Evolutionary conservation across 75 land plant species (phyloP), one percentile per base, ranked within the genome.

Genomic region (Selaginella tamariscina): DNA sequence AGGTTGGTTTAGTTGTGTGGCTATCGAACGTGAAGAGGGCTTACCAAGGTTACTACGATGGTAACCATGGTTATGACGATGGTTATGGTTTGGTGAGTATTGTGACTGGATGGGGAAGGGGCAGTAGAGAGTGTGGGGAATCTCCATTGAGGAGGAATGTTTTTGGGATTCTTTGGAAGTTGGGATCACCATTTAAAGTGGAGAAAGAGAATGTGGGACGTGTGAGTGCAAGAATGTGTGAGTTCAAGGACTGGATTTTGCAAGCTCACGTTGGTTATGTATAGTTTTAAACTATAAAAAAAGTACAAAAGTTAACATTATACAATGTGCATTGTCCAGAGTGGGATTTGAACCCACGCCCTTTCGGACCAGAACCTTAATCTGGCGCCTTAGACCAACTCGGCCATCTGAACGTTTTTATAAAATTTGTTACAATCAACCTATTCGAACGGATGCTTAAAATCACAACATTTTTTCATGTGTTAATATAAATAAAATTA

Each of bases 371-470:
- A 88, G 93, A 83, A 88, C 89, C 93, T 88, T 85, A 88, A 88
- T 83, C 93, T 88, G 89, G 93, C 93, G 93, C 93, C 93, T 88
- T 88, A 86, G 93, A 88, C 93, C 93, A 85, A 85, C 89, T 86
- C 87, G 89, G 89, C 89, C 89, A 86, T 86, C 86, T 80, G 80
- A 85, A 85, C 88, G 5, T 39, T 39, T 39, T 39, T n/a, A n/a
- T n/a, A n/a, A n/a, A n/a, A n/a, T n/a, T n/a, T n/a, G n/a, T n/a
- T n/a, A n/a, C n/a, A n/a, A n/a, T n/a, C n/a, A n/a, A n/a, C n/a
- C n/a, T n/a, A n/a, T n/a, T n/a, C n/a, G n/a, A n/a, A n/a, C n/a
- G n/a, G n/a, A n/a, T n/a, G n/a, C n/a, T n/a, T n/a, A n/a, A n/a
- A n/a, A n/a, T n/a, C n/a, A n/a, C n/a, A n/a, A n/a, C n/a, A n/a